These are phyloP conservation scores for Lodderomyces parapsilosis DNA, from an alignment of 1,139 yeast species.

Conservation along the genomic window DNA sequence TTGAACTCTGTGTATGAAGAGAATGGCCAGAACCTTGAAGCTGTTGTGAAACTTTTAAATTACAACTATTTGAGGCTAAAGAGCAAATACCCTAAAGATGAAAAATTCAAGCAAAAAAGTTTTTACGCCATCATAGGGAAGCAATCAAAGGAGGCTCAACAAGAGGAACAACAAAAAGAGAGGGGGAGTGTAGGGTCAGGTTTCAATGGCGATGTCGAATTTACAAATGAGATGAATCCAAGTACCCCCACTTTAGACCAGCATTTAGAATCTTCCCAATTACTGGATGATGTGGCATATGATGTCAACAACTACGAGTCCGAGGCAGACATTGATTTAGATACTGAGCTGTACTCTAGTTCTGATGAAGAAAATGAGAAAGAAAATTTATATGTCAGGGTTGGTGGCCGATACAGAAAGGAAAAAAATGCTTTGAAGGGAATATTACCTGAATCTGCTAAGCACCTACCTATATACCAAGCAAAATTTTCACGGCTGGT, in stretches of 20 bases:
- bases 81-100: constrained; percentile 37
- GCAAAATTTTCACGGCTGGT: constrained; percentile 8
- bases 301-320: not conserved
- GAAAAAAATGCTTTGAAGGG: constrained; percentile 33
- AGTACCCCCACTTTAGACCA: not conserved
- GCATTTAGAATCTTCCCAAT: not conserved
- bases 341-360: not conserved
- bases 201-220: not conserved
- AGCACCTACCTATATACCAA: constrained; percentile 28
- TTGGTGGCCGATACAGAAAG: constrained; percentile 33
- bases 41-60: constrained; percentile 36
- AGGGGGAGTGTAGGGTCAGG: constrained; percentile 1
- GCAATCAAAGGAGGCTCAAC: constrained; percentile 13
- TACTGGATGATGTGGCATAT: constrained; percentile 10
- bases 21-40: constrained; percentile 30
- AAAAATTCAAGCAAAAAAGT: constrained; percentile 37
- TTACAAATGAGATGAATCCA: not conserved
- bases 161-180: constrained; percentile 8
- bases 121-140: constrained; percentile 40
- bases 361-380: constrained; percentile 10
- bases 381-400: constrained; percentile 23
- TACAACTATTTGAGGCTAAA: constrained; percentile 33
- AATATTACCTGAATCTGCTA: constrained; percentile 42
- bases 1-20: constrained; percentile 41
- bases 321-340: not conserved